Base-by-base conservation (phyloP, 139 green algal genomes). In the Medakamo hakoo region DNA sequence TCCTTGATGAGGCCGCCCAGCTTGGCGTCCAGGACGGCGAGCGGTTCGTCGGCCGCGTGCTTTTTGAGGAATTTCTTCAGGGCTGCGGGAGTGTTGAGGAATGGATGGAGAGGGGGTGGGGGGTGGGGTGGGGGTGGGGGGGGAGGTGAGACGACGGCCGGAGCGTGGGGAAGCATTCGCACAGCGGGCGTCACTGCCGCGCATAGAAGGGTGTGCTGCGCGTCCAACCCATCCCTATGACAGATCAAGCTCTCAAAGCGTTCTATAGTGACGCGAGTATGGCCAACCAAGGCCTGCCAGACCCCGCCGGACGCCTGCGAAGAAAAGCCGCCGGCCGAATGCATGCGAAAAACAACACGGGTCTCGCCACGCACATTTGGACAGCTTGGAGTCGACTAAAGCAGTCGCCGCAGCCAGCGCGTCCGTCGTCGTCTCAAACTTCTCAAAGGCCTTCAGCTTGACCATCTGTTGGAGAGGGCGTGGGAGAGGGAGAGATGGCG, bases 11-110 rank as follows among this genome's bases (percentile, higher is more conserved):
- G 71, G 66, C 68, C 84, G 23, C 93, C 93, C 27, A 99, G 84
- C 82, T 99, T 99, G 52, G 93, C 82, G 68, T 99, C 93, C 30
- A 92, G 64, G 18, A 99, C 73, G 3, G 84, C 89, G 24, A 99
- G 79, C 55, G 86, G 91, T 27, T 98, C 91, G 28, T 74, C 83
- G 23, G 80, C 82, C 18, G 70, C 83, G 64, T 99, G 73, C 76
- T 96, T 96, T 74, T 97, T 96, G 58, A 99, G 70, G 63, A 99
- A 97, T 81, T 97, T 98, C 69, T 96, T 95, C 40, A 99, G 74
- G 20, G 79, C 88, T 94, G 76, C 28, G 27, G 27, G 2, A n/a
- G n/a, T n/a, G n/a, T n/a, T n/a, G n/a, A n/a, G n/a, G n/a, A n/a
- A n/a, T n/a, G n/a, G n/a, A n/a, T n/a, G n/a, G n/a, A n/a, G n/a